phyloP scores from a whole-genome alignment of 257 asterid species.

The Petunia axillaris region DNA sequence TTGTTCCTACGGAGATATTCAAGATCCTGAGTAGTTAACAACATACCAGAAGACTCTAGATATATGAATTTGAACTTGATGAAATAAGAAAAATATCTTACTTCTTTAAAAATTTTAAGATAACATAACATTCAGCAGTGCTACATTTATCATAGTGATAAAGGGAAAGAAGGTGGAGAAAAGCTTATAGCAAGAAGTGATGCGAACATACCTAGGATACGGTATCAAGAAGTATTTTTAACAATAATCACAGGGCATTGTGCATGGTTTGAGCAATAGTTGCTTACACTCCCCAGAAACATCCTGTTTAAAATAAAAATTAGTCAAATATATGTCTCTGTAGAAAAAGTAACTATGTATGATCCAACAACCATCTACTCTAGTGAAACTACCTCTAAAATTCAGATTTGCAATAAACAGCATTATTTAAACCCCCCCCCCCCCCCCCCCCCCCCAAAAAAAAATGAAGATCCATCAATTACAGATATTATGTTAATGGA shows the following conservation, averaged over 20 bases:
- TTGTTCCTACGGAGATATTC: no score
- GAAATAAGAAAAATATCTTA: background rate
- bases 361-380: background rate
- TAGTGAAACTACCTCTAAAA: background rate
- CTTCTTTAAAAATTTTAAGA: background rate
- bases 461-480: conserved; percentile 10
- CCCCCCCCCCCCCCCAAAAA: background rate
- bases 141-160: background rate
- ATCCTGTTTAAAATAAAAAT: conserved; percentile 40
- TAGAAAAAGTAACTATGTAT: background rate
- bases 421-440: background rate
- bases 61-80: background rate
- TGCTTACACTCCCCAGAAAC: conserved; percentile 62
- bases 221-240: conserved; percentile 26
- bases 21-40: background rate
- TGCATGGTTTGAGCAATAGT: conserved; percentile 52
- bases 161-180: background rate
- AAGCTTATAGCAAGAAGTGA: conserved; percentile 1
- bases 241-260: conserved; percentile 56
- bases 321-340: conserved; percentile 10
- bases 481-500: background rate
- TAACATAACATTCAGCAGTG: background rate
- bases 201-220: conserved; percentile 14
- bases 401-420: conserved; percentile 15
- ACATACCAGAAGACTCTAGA: background rate